phyloP scores from a whole-genome alignment of 768 basidiomycete genomes.

The Xerocomus brunneocitrinus region DNA sequence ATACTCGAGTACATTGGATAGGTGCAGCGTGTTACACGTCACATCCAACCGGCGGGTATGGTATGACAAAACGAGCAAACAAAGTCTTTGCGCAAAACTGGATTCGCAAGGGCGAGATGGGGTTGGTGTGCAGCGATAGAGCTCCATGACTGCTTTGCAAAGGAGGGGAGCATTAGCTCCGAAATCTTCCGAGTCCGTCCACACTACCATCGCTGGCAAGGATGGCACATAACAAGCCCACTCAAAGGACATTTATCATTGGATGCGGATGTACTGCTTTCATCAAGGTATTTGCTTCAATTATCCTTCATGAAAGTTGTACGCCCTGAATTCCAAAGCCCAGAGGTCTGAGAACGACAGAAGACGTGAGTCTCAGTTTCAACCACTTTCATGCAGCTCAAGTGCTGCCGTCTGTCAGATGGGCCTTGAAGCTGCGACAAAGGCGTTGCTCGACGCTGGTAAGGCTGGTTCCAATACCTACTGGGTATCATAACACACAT shows the following conservation, averaged over 20 bases:
- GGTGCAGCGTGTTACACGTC: too few species aligned
- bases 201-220: background rate
- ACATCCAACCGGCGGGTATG: too few species aligned
- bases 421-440: conserved; percentile 83
- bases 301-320: background rate
- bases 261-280: conserved; percentile 76
- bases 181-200: too few species aligned
- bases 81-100: too few species aligned
- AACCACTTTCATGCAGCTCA: background rate
- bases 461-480: background rate
- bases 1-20: too few species aligned
- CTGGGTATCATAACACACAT: background rate
- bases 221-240: background rate
- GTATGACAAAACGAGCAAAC: too few species aligned
- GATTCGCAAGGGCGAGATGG: too few species aligned
- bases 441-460: conserved; percentile 82
- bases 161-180: too few species aligned
- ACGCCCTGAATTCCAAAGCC: conserved; percentile 41
- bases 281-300: conserved; percentile 51
- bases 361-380: conserved; percentile 49
- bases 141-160: too few species aligned
- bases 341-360: conserved; percentile 58
- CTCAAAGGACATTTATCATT: conserved; percentile 53
- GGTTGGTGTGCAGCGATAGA: too few species aligned
- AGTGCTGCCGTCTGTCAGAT: conserved; percentile 43